Conservation (phyloP, 768 basidiomycete species). For the Boletus fagicola region DNA sequence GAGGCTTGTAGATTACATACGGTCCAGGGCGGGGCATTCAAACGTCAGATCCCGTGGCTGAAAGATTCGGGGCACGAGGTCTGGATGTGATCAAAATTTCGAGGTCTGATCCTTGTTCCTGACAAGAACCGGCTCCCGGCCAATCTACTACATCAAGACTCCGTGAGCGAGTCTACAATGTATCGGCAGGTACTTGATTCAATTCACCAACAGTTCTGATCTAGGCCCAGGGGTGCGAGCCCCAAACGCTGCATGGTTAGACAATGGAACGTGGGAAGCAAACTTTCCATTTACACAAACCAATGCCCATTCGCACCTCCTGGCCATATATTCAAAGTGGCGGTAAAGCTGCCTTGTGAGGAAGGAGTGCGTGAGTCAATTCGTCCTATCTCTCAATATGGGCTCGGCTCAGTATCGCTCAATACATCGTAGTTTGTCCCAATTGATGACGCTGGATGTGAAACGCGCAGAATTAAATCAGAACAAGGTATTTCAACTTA, state of each 20-base stretch:
- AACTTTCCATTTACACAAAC: not conserved
- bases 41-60: not conserved
- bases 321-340: not conserved
- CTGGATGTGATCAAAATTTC: not conserved
- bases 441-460: not conserved
- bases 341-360: not conserved
- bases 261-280: not conserved
- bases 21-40: not conserved
- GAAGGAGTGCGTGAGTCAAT: not conserved
- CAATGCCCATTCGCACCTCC: not conserved
- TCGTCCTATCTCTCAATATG: not conserved
- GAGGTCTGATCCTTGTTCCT: not conserved
- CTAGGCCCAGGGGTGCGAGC: not conserved
- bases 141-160: not conserved
- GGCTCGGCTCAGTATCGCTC: not conserved
- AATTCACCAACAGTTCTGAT: not conserved
- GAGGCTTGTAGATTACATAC: not conserved
- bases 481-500: not conserved
- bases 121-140: not conserved
- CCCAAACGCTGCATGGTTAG: not conserved
- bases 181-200: not conserved
- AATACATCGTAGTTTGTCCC: not conserved
- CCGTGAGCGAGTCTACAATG: not conserved
- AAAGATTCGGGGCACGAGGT: not conserved
- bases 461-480: not conserved